Base-by-base conservation (phyloP, 2,329 filamentous ascomycete species). In the Volutella citrinella region DNA sequence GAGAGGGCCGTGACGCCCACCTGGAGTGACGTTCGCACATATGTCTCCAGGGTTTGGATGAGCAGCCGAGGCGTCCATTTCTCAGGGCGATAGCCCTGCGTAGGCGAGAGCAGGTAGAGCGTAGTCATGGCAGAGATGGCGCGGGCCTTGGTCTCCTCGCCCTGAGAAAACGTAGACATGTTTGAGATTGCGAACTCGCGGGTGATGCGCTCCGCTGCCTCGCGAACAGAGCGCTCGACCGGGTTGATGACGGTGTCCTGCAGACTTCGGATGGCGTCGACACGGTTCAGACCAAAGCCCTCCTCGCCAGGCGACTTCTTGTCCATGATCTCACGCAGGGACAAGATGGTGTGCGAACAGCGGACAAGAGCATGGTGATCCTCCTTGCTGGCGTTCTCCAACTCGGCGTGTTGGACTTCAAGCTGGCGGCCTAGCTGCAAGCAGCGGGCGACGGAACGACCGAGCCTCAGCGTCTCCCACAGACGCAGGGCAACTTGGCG, bases 351-450 rank as follows among this genome's bases (percentile, higher is more conserved):
- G 55, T 89, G 80, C 0, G 87, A 80, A 31, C 87, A 93, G 26
- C 87, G 75, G n/a, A 95, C 78, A 52, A 96, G 74, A 2, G 86
- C 84, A 26, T 80, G 72, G 50, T 90, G 82, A 46, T 93, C 87
- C 48, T 88, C 83, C 43, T 77, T 80, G 36, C 67, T 72, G 18
- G 56, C 59, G 40, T 67, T 58, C 13, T 52, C 43, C 33, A 68
- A 68, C 59, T 95, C 89, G 1, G 77, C 69, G 54, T 94, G 76
- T 58, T 95, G 86, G n/a, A 85, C 76, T 57, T 97, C 88, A 10
- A 98, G 74, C 64, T 95, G 88, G 27, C 90, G 72, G 1, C 87
- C 89, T 4, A 97, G 69, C 53, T 85, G 83, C 25, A 97, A 69
- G 54, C 85, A 90, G 32, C 91, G 73, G 26, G 79, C 81, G 10